Conservation (phyloP, 768 basidiomycete genomes). For the Cystoderma amianthinum region DNA sequence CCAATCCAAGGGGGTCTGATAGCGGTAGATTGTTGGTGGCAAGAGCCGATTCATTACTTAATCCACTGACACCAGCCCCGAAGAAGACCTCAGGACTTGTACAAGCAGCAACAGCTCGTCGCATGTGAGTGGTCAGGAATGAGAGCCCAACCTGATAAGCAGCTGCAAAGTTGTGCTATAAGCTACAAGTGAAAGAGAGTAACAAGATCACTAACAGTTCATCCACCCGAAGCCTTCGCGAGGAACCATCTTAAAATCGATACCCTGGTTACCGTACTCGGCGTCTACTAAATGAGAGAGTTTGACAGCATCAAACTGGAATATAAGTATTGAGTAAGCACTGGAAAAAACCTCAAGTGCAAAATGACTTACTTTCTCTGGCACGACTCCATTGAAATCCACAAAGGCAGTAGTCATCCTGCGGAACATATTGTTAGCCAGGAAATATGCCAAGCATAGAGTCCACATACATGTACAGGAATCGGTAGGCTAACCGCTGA, state of each 20-base stretch:
- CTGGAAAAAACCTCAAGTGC: neutral
- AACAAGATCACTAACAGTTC: conserved; percentile 60
- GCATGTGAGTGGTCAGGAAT: conserved; percentile 90
- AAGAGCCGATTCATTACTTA: conserved; percentile 23
- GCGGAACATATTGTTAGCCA: conserved; percentile 1
- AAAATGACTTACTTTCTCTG: conserved; percentile 71
- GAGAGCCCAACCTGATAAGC: conserved; percentile 96
- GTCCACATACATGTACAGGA: conserved; percentile 82
- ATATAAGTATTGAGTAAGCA: conserved; percentile 5
- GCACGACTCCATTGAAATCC: conserved; percentile 96
- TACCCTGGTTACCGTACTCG: conserved; percentile 93
- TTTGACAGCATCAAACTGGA: conserved; percentile 90
- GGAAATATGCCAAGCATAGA: neutral
- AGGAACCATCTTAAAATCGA: conserved; percentile 97
- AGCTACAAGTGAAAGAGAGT: conserved; percentile 1
- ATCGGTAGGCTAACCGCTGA: conserved; percentile 89
- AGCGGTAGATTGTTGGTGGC: conserved; percentile 28
- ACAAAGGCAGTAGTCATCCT: conserved; percentile 95
- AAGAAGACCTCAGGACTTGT: conserved; percentile 92
- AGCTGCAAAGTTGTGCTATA: conserved; percentile 34
- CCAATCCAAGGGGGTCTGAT: conserved; percentile 54
- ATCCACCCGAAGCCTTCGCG: conserved; percentile 99
- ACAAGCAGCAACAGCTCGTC: conserved; percentile 91
- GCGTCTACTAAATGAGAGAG: conserved; percentile 95
- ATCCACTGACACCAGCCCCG: conserved; percentile 34